Evolutionary conservation across 1,284 basidiomycete species (phyloP).

Genomic region (Moniliophthora roreri): DNA sequence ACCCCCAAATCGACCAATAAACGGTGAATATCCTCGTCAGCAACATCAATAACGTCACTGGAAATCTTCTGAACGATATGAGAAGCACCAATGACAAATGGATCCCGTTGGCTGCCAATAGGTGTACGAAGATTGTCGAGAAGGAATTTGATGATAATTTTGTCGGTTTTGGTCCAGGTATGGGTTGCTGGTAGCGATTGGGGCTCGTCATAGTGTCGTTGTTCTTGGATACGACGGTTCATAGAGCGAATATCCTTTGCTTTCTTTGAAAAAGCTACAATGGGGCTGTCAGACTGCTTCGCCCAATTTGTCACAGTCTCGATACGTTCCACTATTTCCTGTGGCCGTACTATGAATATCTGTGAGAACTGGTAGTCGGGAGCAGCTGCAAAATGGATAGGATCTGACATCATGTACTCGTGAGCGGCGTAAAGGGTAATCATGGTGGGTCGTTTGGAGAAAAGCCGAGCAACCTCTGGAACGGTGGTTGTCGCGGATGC

Average conservation of each 20-base stretch:
- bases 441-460: constrained; percentile 25
- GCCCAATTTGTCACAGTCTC: constrained; percentile 56
- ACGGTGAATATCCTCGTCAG: constrained; percentile 38
- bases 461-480: constrained; percentile 44
- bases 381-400: constrained; percentile 66
- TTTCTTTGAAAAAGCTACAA: constrained; percentile 60
- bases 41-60: constrained; percentile 36
- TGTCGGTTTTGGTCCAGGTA: constrained; percentile 60
- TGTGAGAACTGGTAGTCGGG: constrained; percentile 56
- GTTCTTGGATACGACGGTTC: constrained; percentile 25
- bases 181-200: constrained; percentile 30
- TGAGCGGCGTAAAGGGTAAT: constrained; percentile 62
- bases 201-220: constrained; percentile 31
- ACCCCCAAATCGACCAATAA: constrained; percentile 70
- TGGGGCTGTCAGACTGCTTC: constrained; percentile 35
- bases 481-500: constrained; percentile 55
- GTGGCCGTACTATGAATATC: constrained; percentile 71
- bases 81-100: constrained; percentile 54
- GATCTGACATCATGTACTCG: constrained; percentile 66
- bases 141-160: constrained; percentile 66
- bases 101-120: constrained; percentile 64
- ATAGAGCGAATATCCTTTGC: constrained; percentile 41
- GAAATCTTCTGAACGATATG: constrained; percentile 64
- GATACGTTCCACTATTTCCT: constrained; percentile 57
- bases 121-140: constrained; percentile 57